phyloP scores from a whole-genome alignment of 768 basidiomycete species.

The Termitomyces heimii region DNA sequence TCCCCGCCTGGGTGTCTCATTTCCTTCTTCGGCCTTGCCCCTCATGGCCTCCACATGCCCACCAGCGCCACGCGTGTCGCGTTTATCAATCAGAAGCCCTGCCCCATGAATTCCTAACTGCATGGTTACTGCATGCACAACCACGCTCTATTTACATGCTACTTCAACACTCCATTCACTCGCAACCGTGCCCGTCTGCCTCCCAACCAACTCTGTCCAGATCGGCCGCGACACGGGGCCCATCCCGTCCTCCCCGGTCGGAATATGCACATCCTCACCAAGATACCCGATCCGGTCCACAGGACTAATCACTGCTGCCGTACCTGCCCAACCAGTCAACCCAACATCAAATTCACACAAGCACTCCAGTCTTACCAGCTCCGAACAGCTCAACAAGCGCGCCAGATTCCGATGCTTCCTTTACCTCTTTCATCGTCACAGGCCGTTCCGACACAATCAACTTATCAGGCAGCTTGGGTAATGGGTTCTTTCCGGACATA shows the following conservation, averaged over 20 bases:
- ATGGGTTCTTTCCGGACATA: slow-evolving; percentile 32
- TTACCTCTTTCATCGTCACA: slow-evolving; percentile 74
- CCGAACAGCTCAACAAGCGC: slow-evolving; percentile 78
- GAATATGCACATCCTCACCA: slow-evolving; percentile 57
- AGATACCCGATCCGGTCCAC: slow-evolving; percentile 71
- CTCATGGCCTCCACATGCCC: too few species aligned
- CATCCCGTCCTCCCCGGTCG: slow-evolving; percentile 67
- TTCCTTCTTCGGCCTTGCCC: too few species aligned
- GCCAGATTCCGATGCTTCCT: slow-evolving; percentile 50
- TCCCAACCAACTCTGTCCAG: slow-evolving; percentile 67
- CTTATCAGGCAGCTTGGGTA: slow-evolving; percentile 48
- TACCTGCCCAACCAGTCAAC: slow-evolving; percentile 33
- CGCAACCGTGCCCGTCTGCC: slow-evolving; percentile 71
- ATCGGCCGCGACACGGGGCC: slow-evolving; percentile 73
- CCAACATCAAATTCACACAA: not conserved
- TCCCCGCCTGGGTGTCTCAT: too few species aligned
- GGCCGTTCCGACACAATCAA: slow-evolving; percentile 61
- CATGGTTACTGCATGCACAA: too few species aligned
- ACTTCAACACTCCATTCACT: slow-evolving; percentile 75
- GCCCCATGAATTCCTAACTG: too few species aligned
- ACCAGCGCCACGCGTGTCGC: too few species aligned
- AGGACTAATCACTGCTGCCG: slow-evolving; percentile 72
- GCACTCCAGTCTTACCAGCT: slow-evolving; percentile 40
- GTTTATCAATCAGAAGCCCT: too few species aligned
- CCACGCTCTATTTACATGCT: too few species aligned